These are phyloP conservation scores for Talaromyces sp. DNA, from an alignment of 2,329 filamentous ascomycete species.

Conservation along the genomic window DNA sequence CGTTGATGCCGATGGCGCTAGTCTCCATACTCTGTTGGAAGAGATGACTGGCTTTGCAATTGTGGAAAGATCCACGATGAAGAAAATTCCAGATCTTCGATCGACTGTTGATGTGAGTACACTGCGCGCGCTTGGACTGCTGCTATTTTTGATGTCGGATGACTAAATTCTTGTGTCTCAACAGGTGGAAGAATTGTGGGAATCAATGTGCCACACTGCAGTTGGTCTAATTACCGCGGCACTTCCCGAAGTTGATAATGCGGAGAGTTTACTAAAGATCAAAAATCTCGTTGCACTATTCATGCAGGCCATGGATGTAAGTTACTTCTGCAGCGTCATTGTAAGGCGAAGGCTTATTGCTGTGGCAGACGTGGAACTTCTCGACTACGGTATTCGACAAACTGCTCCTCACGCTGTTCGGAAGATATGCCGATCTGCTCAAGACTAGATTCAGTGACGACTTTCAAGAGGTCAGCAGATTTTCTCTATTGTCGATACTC, in stretches of 20 bases:
- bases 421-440: conserved; percentile 87
- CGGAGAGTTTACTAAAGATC: conserved; percentile 86
- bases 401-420: conserved; percentile 82
- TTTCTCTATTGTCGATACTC: no score
- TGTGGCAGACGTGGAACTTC: conserved; percentile 80
- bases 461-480: conserved; percentile 70
- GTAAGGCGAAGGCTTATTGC: not conserved
- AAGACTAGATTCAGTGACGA: conserved; percentile 91
- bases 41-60: conserved; percentile 96
- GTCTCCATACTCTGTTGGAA: conserved; percentile 85
- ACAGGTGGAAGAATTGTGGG: conserved; percentile 95
- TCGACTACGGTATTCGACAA: conserved; percentile 75
- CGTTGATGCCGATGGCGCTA: conserved; percentile 75
- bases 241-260: conserved; percentile 74
- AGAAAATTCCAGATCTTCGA: conserved; percentile 75
- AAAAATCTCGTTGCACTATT: conserved; percentile 91
- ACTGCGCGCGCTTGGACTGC: not conserved
- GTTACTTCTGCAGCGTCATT: conserved; percentile 23
- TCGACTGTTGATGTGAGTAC: conserved; percentile 70
- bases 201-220: conserved; percentile 89
- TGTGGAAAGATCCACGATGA: conserved; percentile 91
- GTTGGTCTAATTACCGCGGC: conserved; percentile 78
- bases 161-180: not conserved
- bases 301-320: conserved; percentile 94
- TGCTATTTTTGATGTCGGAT: not conserved